These are phyloP conservation scores for Corymbia citriodora DNA, from an alignment of 441 rosid species.

Conservation along the genomic window DNA sequence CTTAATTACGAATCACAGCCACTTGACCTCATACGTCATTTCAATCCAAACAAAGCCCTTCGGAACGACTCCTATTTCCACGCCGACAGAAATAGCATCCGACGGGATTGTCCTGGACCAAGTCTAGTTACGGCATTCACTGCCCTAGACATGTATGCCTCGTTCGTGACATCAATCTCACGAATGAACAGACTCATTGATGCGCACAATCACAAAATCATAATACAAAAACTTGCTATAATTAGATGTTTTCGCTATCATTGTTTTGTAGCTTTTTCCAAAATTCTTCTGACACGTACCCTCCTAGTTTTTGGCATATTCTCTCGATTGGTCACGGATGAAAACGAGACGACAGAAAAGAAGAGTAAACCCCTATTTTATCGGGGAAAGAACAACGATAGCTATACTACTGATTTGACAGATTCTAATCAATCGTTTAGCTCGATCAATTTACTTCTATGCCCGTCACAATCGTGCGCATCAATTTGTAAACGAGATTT, in stretches of 20 bases:
- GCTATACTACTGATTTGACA: neutral
- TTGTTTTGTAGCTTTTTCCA: neutral
- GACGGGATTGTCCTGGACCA: neutral
- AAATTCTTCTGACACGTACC: neutral
- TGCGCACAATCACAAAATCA: neutral
- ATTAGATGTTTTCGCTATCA: neutral
- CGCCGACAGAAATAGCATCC: neutral
- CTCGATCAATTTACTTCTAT: neutral
- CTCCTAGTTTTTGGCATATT: neutral
- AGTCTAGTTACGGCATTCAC: neutral
- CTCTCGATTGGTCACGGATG: neutral
- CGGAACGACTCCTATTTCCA: neutral
- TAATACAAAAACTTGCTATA: neutral
- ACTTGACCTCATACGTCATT: neutral
- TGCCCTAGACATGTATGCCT: neutral
- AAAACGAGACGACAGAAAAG: neutral
- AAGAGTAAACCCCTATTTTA: neutral
- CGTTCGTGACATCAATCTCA: neutral
- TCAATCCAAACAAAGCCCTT: neutral
- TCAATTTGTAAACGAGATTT: neutral
- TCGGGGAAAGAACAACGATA: neutral
- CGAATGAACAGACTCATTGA: neutral
- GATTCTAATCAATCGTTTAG: neutral
- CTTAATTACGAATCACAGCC: neutral
- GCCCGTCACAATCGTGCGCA: too few relatives aligned